Base-by-base conservation (phyloP, 192 early-diverging fungal genomes). In the Rhizoclosmatium globosum region DNA sequence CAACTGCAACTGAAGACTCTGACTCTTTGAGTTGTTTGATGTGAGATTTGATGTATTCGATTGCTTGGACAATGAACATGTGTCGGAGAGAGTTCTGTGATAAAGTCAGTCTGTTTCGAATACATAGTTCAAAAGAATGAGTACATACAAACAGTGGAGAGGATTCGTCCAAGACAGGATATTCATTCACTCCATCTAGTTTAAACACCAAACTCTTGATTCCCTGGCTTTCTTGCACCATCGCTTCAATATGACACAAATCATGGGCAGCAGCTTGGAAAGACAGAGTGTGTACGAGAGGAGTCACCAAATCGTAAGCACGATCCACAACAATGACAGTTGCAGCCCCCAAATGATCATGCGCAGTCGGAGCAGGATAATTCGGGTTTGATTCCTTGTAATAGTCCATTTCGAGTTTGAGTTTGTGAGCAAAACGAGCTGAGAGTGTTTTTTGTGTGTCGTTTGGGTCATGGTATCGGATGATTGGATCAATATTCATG, bases 251-350 rank as follows among this genome's bases (percentile, higher is more conserved):
- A 42, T 69, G 17, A 59, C 59, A 74, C 9, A 38, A 47, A 47
- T 99, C 98, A 71, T 96, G 90, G 64, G 93, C 91, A 94, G 98
- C 96, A 1, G 97, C 95, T 82, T 99, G 97, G 76, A 97, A 99
- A 0, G 97, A 96, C 71, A 99, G 96, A 81, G 98, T 96, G 84
- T 99, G 97, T 46, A 98, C 82, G 4, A 99, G 88, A 3, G 98
- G 95, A 2, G 95, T 88, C 53, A 92, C 87, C 60, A 94, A 87
- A 82, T 99, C 98, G 48, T 97, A 87, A 2, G 94, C 92, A 68
- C 98, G 92, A 80, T 99, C 98, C 38, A 95, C 84, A 80, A 99
- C 92, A 41, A 99, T 86, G 41, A 99, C 81, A 38, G 94, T 93
- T n/a, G 94, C 91, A 44, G 89, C 94, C 31, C 78, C 78, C 7